Conservation (phyloP, 306 rosid genomes). For the Alnus glutinosa region DNA sequence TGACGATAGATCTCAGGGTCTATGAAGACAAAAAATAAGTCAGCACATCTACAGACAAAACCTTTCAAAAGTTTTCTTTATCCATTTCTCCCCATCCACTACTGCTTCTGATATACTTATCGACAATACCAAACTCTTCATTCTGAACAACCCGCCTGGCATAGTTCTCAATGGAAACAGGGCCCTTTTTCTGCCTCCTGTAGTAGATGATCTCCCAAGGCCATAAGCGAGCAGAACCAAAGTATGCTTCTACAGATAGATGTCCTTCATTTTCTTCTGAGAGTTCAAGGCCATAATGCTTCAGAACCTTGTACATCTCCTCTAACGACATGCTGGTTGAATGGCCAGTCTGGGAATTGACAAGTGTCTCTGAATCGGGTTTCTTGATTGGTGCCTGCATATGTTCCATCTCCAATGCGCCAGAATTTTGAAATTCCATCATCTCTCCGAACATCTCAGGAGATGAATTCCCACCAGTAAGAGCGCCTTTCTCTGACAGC, state of each 20-base stretch:
- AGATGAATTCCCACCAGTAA: slow-evolving; percentile 33
- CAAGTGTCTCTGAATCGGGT: slow-evolving; percentile 35
- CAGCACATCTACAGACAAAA: neutral
- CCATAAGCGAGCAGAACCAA: slow-evolving; percentile 74
- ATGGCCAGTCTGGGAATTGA: slow-evolving; percentile 22
- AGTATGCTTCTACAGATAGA: slow-evolving; percentile 35
- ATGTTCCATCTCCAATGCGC: slow-evolving; percentile 22
- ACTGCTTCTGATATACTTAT: slow-evolving; percentile 66
- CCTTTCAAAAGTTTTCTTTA: slow-evolving; percentile 28
- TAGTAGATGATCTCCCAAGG: slow-evolving; percentile 68
- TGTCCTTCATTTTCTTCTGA: slow-evolving; percentile 43
- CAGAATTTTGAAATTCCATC: slow-evolving; percentile 23
- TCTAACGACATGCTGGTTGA: slow-evolving; percentile 43
- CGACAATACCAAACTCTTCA: slow-evolving; percentile 62
- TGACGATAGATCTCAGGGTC: slow-evolving; percentile 15
- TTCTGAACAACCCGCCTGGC: slow-evolving; percentile 67
- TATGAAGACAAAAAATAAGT: slow-evolving; percentile 11
- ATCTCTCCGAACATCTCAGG: slow-evolving; percentile 26
- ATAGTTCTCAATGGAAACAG: slow-evolving; percentile 61
- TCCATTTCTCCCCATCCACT: slow-evolving; percentile 67
- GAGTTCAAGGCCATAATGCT: slow-evolving; percentile 53
- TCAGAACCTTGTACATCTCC: slow-evolving; percentile 57
- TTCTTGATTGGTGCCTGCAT: slow-evolving; percentile 25
- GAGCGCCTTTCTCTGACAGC: neutral
- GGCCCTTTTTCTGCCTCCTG: slow-evolving; percentile 69